phyloP scores from a whole-genome alignment of 352 stramenopile genomes.

The Phytophthora capsici region DNA sequence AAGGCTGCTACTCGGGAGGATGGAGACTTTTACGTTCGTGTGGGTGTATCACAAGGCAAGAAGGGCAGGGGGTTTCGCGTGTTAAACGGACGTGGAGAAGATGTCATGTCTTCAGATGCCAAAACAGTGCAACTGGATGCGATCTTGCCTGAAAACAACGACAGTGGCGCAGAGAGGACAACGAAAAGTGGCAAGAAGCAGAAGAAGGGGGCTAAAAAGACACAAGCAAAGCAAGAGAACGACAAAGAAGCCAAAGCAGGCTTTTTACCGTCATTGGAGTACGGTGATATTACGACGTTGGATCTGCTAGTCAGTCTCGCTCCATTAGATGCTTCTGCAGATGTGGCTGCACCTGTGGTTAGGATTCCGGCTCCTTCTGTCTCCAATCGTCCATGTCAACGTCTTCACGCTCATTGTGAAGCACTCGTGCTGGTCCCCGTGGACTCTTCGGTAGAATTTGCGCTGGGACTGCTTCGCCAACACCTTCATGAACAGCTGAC shows the following conservation, averaged over 20 bases:
- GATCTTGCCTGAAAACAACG: slow-evolving; percentile 16
- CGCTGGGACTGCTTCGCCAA: slow-evolving; percentile 30
- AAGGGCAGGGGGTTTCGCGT: slow-evolving; percentile 32
- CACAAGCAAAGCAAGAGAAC: slow-evolving; percentile 31
- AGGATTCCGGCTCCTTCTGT: slow-evolving; percentile 38
- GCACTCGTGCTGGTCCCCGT: slow-evolving; percentile 48
- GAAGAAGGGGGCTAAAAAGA: slow-evolving; percentile 47
- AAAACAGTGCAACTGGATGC: slow-evolving; percentile 12
- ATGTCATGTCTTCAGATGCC: slow-evolving; percentile 16
- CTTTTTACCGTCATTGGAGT: slow-evolving; percentile 55
- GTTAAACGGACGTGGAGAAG: slow-evolving; percentile 39
- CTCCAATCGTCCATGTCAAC: slow-evolving; percentile 4
- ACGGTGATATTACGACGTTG: slow-evolving; percentile 55
- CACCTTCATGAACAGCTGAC: slow-evolving; percentile 37
- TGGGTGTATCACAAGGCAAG: slow-evolving; percentile 29
- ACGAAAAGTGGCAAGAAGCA: slow-evolving; percentile 39
- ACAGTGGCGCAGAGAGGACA: slow-evolving; percentile 20
- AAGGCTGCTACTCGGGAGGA: slow-evolving; percentile 30
- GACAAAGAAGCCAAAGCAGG: slow-evolving; percentile 20
- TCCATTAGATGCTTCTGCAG: slow-evolving; percentile 9
- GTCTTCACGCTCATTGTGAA: slow-evolving; percentile 45
- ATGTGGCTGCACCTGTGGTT: slow-evolving; percentile 34
- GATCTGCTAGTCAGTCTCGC: slow-evolving; percentile 55
- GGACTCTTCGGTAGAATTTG: slow-evolving; percentile 14
- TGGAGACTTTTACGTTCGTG: slow-evolving; percentile 44